Conservation (phyloP, 352 stramenopile genomes). For the Globisporangium lucens region DNA sequence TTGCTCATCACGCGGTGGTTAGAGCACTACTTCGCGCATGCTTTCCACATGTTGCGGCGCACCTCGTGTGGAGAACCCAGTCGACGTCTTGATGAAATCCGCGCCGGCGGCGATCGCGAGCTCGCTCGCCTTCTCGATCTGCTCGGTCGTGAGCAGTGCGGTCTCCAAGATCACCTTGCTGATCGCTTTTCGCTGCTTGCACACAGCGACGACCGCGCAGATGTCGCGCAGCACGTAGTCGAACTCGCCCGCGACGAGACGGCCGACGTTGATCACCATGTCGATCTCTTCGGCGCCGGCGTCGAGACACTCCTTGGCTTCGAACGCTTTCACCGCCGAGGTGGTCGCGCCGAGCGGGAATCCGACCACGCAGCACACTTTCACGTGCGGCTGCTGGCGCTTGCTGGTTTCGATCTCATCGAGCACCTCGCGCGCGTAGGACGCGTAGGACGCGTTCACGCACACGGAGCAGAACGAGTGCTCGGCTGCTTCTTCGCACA, state of each 20-base stretch:
- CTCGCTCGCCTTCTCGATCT: constrained; percentile 70
- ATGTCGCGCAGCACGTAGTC: constrained; percentile 81
- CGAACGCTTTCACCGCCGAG: constrained; percentile 65
- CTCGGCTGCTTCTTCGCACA: constrained; percentile 69
- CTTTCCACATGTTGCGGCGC: neutral
- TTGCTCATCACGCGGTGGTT: neutral
- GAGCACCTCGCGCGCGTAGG: constrained; percentile 58
- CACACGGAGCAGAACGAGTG: constrained; percentile 79
- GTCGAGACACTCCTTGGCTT: constrained; percentile 60
- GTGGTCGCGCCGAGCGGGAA: constrained; percentile 73
- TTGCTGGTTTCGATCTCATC: constrained; percentile 37
- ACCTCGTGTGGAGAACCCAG: constrained; percentile 80
- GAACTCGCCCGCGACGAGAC: constrained; percentile 54
- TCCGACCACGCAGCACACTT: constrained; percentile 80
- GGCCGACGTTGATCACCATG: constrained; percentile 84
- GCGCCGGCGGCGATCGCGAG: constrained; percentile 61
- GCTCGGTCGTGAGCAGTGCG: constrained; percentile 58
- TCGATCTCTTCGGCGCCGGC: constrained; percentile 84
- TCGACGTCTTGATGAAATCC: constrained; percentile 89
- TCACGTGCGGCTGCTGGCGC: constrained; percentile 38
- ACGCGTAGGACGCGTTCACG: constrained; percentile 75
- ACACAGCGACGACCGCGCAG: constrained; percentile 60
- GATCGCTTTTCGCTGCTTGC: constrained; percentile 48
- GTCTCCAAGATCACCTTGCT: constrained; percentile 89
- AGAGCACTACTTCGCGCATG: no score